Evolutionary conservation across 73 alveolate genomes (phyloP).

Genomic region (Paramecium biaurelia): DNA sequence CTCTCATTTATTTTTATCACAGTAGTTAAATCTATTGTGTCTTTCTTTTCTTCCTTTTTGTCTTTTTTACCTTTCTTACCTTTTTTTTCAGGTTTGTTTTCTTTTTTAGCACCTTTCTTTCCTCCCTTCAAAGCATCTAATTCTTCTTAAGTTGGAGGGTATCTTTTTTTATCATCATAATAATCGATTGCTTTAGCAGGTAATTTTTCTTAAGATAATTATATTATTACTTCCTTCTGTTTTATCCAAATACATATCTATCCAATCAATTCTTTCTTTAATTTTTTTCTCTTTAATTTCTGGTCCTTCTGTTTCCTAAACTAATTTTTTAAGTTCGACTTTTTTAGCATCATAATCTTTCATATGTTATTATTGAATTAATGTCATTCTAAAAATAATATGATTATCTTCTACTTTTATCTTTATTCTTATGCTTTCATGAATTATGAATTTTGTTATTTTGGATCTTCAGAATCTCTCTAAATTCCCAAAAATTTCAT

Average conservation of each 20-base stretch:
- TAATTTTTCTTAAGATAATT: neutral
- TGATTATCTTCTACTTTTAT: constrained; percentile 49
- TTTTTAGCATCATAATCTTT: constrained; percentile 72
- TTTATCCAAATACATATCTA: constrained; percentile 70
- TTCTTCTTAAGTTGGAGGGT: constrained; percentile 70
- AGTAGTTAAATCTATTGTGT: neutral
- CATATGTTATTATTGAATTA: constrained; percentile 55
- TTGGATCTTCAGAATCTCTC: constrained; percentile 67
- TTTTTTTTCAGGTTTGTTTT: constrained; percentile 72
- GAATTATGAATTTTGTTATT: constrained; percentile 62
- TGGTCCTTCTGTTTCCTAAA: constrained; percentile 85
- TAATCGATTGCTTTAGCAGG: constrained; percentile 53
- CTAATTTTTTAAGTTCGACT: constrained; percentile 76
- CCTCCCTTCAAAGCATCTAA: constrained; percentile 79
- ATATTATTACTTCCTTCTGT: constrained; percentile 58
- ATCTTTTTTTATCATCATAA: constrained; percentile 51
- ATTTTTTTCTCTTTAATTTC: constrained; percentile 82
- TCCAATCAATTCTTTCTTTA: constrained; percentile 87
- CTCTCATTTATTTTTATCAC: constrained; percentile 36
- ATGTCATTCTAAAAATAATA: constrained; percentile 30
- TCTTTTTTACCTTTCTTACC: constrained; percentile 77
- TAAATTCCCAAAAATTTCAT: constrained; percentile 85
- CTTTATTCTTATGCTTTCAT: constrained; percentile 70
- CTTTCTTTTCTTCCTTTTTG: constrained; percentile 64
- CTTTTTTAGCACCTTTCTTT: constrained; percentile 82